Percentiles rank a stretch among this genome's conserved stretches.
Conservation (phyloP, 345 rosid genomes). For the Populus simonii region DNA sequence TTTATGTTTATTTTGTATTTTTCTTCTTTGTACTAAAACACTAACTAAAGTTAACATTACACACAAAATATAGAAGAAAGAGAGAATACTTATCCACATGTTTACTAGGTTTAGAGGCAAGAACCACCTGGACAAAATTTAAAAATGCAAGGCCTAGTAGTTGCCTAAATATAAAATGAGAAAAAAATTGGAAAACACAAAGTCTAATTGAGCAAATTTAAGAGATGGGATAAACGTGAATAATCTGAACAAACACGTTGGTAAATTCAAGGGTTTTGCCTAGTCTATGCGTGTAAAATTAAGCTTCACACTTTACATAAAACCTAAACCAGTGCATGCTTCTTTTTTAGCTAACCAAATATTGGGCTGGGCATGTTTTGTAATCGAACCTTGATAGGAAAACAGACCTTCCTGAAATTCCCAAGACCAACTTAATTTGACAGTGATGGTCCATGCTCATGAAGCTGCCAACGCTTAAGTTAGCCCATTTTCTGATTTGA, state of each 20-base stretch:
- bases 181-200: not conserved
- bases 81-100: no score
- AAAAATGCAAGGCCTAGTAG: not conserved
- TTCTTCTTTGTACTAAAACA: no score
- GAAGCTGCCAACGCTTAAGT: not conserved
- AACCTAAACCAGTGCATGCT: not conserved
- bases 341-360: not conserved
- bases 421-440: no score
- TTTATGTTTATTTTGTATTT: no score
- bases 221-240: not conserved
- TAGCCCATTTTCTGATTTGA: not conserved
- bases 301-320: no score
- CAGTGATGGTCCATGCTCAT: not conserved
- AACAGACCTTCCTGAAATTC: not conserved
- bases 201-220: not conserved
- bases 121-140: no score
- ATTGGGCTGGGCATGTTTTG: not conserved
- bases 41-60: no score
- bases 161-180: not conserved
- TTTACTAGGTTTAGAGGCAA: no score
- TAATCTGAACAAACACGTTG: not conserved
- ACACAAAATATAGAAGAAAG: no score
- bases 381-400: not conserved
- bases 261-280: not conserved
- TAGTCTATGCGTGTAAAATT: not conserved